A percentile compares a stretch with the other conserved stretches of the same genome.
phyloP scores from a whole-genome alignment of 2,329 filamentous ascomycete genomes.

The Monosporascus cannonballus region DNA sequence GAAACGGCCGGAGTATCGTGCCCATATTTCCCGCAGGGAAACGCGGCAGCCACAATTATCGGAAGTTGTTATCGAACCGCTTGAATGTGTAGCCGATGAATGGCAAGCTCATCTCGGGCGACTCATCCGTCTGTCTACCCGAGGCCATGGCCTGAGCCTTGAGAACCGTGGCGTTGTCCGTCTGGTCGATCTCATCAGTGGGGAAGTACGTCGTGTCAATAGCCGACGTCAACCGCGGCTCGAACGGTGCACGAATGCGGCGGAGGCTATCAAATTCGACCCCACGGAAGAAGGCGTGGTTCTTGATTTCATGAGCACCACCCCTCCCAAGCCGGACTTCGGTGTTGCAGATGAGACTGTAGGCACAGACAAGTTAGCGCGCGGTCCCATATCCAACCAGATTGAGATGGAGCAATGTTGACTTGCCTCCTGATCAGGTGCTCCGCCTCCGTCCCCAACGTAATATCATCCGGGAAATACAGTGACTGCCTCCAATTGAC shows the following conservation, averaged over 20 bases:
- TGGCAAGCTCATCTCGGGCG: conserved; percentile 90
- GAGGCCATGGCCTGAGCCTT: conserved; percentile 75
- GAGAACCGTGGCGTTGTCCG: conserved; percentile 82
- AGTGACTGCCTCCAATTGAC: conserved; percentile 95
- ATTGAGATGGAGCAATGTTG: not conserved
- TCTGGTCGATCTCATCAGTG: conserved; percentile 96
- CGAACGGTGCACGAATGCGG: conserved; percentile 89
- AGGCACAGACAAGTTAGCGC: conserved; percentile 7
- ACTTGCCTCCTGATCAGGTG: conserved; percentile 83
- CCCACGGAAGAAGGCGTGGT: conserved; percentile 91
- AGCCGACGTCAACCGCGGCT: conserved; percentile 86
- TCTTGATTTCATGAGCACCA: conserved; percentile 88
- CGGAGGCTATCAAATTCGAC: conserved; percentile 93
- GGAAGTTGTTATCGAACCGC: conserved; percentile 75
- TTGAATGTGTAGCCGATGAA: conserved; percentile 98
- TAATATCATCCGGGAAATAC: conserved; percentile 94
- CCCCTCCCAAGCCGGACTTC: conserved; percentile 85
- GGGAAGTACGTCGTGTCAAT: conserved; percentile 98
- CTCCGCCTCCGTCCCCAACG: conserved; percentile 81
- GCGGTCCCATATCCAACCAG: not conserved
- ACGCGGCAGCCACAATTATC: conserved; percentile 32
- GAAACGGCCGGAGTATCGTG: too few species aligned
- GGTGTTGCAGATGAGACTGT: conserved; percentile 85
- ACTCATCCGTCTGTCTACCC: conserved; percentile 62
- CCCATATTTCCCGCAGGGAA: not conserved